These are phyloP conservation scores for Puccinia hordei DNA, from an alignment of 1,284 basidiomycete species.

Conservation along the genomic window DNA sequence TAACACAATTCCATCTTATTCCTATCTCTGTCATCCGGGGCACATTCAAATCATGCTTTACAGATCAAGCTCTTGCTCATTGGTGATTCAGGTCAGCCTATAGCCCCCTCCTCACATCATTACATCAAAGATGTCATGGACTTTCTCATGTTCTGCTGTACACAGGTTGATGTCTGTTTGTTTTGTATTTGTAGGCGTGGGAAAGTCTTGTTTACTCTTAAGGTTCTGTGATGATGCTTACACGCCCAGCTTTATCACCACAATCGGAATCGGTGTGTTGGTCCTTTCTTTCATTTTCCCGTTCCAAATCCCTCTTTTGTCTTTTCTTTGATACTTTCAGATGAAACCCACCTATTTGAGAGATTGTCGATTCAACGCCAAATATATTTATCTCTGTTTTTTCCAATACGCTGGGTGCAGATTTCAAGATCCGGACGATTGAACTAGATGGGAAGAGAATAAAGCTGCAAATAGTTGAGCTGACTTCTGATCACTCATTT, in stretches of 20 bases:
- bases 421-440: slow-evolving; percentile 95
- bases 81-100: slow-evolving; percentile 80
- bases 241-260: slow-evolving; percentile 99
- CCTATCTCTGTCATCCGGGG: background rate
- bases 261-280: slow-evolving; percentile 70
- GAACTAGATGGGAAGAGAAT: slow-evolving; percentile 94
- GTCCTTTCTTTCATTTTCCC: background rate
- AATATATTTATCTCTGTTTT: background rate
- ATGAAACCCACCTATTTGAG: background rate
- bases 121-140: background rate
- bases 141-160: background rate
- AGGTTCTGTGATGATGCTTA: slow-evolving; percentile 99
- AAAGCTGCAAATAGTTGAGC: slow-evolving; percentile 88
- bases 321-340: background rate
- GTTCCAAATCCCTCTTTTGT: background rate
- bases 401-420: slow-evolving; percentile 60
- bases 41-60: background rate
- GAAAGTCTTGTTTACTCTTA: slow-evolving; percentile 95
- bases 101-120: background rate
- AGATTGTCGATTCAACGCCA: background rate
- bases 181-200: slow-evolving; percentile 63
- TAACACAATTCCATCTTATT: background rate
- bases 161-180: slow-evolving; percentile 6
- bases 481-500: slow-evolving; percentile 20
- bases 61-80: slow-evolving; percentile 79